These are phyloP conservation scores for Tardiomyces digboiensis DNA, from an alignment of 1,139 yeast genomes.

Conservation along the genomic window DNA sequence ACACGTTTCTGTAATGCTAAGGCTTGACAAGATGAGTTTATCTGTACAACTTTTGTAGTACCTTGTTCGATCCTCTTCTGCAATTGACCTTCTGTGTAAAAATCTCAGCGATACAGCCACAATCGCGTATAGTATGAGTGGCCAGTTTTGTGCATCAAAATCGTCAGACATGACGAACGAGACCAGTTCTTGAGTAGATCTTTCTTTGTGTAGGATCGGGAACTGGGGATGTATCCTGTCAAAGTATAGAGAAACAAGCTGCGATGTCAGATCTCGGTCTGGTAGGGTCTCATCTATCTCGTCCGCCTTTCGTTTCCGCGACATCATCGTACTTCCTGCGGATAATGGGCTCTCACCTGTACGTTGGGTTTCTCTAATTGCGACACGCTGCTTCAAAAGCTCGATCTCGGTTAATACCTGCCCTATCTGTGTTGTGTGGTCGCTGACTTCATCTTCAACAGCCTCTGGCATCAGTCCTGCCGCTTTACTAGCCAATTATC, in stretches of 20 bases:
- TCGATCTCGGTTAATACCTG: conserved; percentile 6
- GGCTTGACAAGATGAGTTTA: conserved; percentile 11
- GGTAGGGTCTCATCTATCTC: conserved; percentile 1
- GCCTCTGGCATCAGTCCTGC: not conserved
- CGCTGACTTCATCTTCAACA: conserved; percentile 6
- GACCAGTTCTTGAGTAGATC: conserved; percentile 5
- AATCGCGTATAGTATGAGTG: conserved; percentile 11
- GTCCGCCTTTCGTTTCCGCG: not conserved
- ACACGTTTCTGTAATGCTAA: conserved; percentile 12
- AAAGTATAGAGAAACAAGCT: conserved; percentile 12
- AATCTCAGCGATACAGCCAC: conserved; percentile 12
- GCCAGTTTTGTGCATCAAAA: conserved; percentile 6
- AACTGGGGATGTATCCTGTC: conserved; percentile 12
- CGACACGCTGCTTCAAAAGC: conserved; percentile 2
- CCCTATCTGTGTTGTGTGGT: conserved; percentile 4
- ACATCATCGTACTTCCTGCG: not conserved
- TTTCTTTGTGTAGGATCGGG: conserved; percentile 12
- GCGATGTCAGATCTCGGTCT: conserved; percentile 2
- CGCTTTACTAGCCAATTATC: too few species aligned
- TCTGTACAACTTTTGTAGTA: conserved; percentile 13
- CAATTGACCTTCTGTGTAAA: conserved; percentile 7
- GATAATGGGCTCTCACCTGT: not conserved
- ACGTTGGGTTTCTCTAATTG: not conserved
- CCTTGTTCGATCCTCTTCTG: conserved; percentile 4
- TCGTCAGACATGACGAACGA: conserved; percentile 1